phyloP scores from a whole-genome alignment of 164 flowering plant genomes.

The Cinnamomum chago region DNA sequence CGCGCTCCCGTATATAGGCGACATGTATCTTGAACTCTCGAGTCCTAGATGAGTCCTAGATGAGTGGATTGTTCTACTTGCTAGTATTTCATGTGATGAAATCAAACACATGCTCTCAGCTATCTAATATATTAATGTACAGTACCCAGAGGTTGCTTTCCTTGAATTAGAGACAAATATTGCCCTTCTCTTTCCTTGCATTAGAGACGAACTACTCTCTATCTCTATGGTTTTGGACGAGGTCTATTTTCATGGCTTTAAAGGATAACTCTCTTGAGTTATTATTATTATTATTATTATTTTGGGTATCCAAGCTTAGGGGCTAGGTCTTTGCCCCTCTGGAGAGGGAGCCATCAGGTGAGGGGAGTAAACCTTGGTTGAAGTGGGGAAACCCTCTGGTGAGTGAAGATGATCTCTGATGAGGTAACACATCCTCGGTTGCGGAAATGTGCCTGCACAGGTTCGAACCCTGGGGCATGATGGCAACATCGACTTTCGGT shows the following conservation, averaged over 20 bases:
- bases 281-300: too few relatives aligned
- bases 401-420: neutral
- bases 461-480: too few relatives aligned
- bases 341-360: neutral
- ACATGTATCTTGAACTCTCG: slow-evolving; percentile 1
- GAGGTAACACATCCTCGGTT: too few relatives aligned
- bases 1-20: neutral
- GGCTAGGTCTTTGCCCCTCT: too few relatives aligned
- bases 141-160: neutral
- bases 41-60: too few relatives aligned
- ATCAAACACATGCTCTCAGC: neutral
- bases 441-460: neutral
- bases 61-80: neutral
- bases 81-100: neutral
- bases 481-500: too few relatives aligned
- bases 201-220: too few relatives aligned
- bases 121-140: neutral
- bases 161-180: neutral
- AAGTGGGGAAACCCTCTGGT: neutral
- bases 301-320: too few relatives aligned
- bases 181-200: neutral
- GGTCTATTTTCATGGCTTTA: neutral
- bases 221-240: too few relatives aligned
- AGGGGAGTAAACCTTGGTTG: neutral
- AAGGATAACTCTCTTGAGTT: neutral